Evolutionary conservation across 208 protist genomes (phyloP).

Genomic region (Leishmania amazonensis): DNA sequence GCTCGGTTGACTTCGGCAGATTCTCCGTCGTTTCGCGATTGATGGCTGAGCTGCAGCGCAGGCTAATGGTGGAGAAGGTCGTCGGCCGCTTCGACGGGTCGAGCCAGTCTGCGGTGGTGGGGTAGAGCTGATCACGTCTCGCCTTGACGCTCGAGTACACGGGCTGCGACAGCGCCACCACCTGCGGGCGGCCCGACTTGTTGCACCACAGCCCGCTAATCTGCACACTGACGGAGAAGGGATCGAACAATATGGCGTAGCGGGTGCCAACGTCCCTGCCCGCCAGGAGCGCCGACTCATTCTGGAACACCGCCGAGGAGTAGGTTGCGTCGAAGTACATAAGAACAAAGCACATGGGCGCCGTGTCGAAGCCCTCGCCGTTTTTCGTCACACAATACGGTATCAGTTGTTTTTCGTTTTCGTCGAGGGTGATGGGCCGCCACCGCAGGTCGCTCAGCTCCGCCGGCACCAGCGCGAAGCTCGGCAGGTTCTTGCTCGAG

Average conservation of each 20-base stretch:
- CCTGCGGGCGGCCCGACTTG: constrained; percentile 39
- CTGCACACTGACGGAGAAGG: constrained; percentile 31
- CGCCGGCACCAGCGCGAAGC: constrained; percentile 71
- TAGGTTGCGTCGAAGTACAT: constrained; percentile 82
- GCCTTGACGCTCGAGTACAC: constrained; percentile 39
- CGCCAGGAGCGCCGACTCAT: constrained; percentile 27
- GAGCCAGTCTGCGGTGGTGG: constrained; percentile 38
- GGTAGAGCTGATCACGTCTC: constrained; percentile 40
- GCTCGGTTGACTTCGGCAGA: constrained; percentile 45
- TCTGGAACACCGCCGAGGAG: constrained; percentile 61
- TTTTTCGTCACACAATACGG: constrained; percentile 49
- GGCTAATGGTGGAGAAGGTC: constrained; percentile 37
- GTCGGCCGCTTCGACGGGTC: constrained; percentile 30
- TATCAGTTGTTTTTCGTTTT: constrained; percentile 29
- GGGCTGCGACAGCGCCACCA: constrained; percentile 51
- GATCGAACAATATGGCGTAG: constrained; percentile 65
- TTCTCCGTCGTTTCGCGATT: constrained; percentile 60
- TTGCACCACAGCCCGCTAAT: constrained; percentile 49
- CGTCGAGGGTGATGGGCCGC: constrained; percentile 72
- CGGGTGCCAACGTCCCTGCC: constrained; percentile 48
- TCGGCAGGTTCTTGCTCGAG: constrained; percentile 39
- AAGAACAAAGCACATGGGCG: constrained; percentile 59
- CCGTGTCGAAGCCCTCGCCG: not conserved
- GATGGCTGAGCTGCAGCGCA: constrained; percentile 63
- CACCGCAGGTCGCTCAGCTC: constrained; percentile 76